A percentile compares a stretch with the other conserved stretches of the same genome.
phyloP scores from a whole-genome alignment of 2,329 filamentous ascomycete genomes.

The Phyllosticta citriasiana region DNA sequence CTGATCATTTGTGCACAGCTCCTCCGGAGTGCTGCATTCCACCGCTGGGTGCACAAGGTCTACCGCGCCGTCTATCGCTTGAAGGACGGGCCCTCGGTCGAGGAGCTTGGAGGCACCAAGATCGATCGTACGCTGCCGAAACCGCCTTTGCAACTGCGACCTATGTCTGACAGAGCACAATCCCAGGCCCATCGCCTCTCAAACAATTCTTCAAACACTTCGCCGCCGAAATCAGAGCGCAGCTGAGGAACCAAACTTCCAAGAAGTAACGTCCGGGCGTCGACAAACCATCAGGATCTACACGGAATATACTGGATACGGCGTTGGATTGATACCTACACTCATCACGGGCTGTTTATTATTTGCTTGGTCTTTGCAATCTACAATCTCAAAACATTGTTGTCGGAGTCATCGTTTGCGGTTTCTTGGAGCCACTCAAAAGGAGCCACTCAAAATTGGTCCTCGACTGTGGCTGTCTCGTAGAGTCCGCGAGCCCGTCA shows the following conservation, averaged over 20 bases:
- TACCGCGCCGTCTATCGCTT: conserved; percentile 38
- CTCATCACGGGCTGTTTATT: not conserved
- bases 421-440: not conserved
- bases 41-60: conserved; percentile 41
- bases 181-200: conserved; percentile 30
- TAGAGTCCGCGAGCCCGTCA: too few relatives aligned
- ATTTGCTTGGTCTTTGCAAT: not conserved
- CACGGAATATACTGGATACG: not conserved
- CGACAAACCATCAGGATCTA: not conserved
- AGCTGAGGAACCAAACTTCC: conserved; percentile 22
- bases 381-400: not conserved
- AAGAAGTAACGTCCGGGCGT: not conserved
- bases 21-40: conserved; percentile 45
- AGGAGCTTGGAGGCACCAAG: conserved; percentile 39
- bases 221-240: conserved; percentile 42
- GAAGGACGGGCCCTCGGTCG: conserved; percentile 37
- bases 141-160: conserved; percentile 15
- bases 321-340: not conserved
- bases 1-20: conserved; percentile 29
- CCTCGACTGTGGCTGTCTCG: not conserved
- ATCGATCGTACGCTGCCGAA: conserved; percentile 25
- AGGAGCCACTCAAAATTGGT: not conserved
- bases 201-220: conserved; percentile 44
- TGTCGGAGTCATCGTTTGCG: not conserved
- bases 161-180: not conserved